Evolutionary conservation across 2,329 filamentous ascomycete genomes (phyloP), one percentile per base, ranked within the genome.

Genomic region (Fusarium incarnatum): DNA sequence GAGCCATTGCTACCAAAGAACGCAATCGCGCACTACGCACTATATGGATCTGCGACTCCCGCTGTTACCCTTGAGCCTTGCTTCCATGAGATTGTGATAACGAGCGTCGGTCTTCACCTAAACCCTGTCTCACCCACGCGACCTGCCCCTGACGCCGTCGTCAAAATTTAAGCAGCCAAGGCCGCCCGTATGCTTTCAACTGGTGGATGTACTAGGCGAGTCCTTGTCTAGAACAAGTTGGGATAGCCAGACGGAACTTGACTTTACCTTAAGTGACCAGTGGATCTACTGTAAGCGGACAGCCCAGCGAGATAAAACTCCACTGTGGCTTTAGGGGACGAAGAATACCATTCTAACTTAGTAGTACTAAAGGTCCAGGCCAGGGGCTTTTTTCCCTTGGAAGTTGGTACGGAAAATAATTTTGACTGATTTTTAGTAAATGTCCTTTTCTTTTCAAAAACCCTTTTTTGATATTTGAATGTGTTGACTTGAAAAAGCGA

Each of bases 41-140:
- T n/a, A 22, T 55, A 28, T 53, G n/a, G 34, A 64, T 30, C 47
- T 61, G 48, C 23, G 59, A 45, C 62, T 49, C 34, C 37, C 47
- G 22, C 20, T n/a, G 34, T 37, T 41, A 45, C 41, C 25, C 37
- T 66, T 16, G 30, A 58, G 50, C 18, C 18, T 37, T 37, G 34
- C 34, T 37, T 34, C 25, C 54, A 46, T 30, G 30, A 22, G n/a
- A 58, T 58, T 41, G 25, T 27, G 27, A 47, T 32, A 44, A 41
- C 42, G 22, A 55, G 67, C 52, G 45, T 59, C 50, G 46, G 49
- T 50, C 34, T 53, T 69, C 60, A 47, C 41, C 48, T 50, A 48
- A 71, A 68, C 67, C 68, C 60, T 71, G 68, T 61, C 68, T 69
- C 48, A 42, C 66, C 70, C 72, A 73, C 70, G 72, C 67, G 70